Evolutionary conservation across 129 eudicot species (phyloP).

Genomic region (Lonicera japonica): DNA sequence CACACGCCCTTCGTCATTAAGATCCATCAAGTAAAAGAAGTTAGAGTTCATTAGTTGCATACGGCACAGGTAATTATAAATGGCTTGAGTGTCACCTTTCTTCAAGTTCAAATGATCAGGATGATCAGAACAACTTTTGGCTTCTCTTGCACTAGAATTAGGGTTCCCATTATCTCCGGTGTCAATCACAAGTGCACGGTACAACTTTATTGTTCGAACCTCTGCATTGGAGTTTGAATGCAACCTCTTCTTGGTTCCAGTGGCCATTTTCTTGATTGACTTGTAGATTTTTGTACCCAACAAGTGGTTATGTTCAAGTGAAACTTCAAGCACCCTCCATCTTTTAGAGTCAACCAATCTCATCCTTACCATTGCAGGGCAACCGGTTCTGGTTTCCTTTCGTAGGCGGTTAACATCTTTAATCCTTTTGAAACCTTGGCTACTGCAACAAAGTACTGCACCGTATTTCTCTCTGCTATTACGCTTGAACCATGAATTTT

Average conservation of each 20-base stretch:
- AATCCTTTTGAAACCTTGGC: slow-evolving; percentile 83
- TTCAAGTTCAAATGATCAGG: slow-evolving; percentile 50
- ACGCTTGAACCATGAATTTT: slow-evolving; percentile 86
- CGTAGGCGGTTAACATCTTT: slow-evolving; percentile 66
- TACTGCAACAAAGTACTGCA: slow-evolving; percentile 86
- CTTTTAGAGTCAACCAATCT: slow-evolving; percentile 75
- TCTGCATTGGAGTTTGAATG: slow-evolving; percentile 44
- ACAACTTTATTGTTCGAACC: slow-evolving; percentile 50
- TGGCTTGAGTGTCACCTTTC: slow-evolving; percentile 82
- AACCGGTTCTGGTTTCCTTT: slow-evolving; percentile 90
- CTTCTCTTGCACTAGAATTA: slow-evolving; percentile 27
- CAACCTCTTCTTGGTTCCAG: slow-evolving; percentile 39
- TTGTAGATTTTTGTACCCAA: slow-evolving; percentile 47
- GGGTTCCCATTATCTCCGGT: slow-evolving; percentile 40
- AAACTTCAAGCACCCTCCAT: slow-evolving; percentile 82
- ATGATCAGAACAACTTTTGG: slow-evolving; percentile 30
- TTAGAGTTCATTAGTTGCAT: slow-evolving; percentile 89
- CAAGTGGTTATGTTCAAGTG: slow-evolving; percentile 77
- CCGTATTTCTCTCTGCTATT: slow-evolving; percentile 85
- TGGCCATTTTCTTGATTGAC: slow-evolving; percentile 39
- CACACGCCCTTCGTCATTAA: slow-evolving; percentile 57
- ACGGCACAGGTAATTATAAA: slow-evolving; percentile 78
- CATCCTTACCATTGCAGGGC: slow-evolving; percentile 93
- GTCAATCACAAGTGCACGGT: slow-evolving; percentile 71
- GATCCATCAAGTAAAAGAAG: slow-evolving; percentile 75